A percentile compares a stretch with the other conserved stretches of the same genome.
Conservation (phyloP, 2,329 filamentous ascomycete species). For the Ilyonectria destructans region DNA sequence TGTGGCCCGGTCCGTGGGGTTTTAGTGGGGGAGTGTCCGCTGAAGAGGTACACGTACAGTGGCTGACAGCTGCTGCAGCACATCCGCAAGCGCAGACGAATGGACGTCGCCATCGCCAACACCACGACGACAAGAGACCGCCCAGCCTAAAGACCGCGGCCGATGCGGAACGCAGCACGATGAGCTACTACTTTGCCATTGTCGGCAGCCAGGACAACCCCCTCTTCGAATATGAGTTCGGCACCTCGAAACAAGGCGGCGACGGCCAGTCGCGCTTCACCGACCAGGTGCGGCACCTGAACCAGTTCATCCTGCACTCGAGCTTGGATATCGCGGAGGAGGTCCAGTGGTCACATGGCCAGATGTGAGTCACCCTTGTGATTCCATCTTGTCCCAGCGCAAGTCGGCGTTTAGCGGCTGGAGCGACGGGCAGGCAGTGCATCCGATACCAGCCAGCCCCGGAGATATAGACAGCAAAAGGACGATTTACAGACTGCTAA, state of each 20-base stretch:
- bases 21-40: constrained; percentile 16
- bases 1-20: constrained; percentile 39
- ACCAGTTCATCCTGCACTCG: constrained; percentile 97
- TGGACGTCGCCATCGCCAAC: constrained; percentile 21
- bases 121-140: constrained; percentile 1
- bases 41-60: constrained; percentile 16
- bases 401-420: background rate
- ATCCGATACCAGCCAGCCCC: background rate
- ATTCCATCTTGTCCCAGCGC: background rate
- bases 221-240: constrained; percentile 97
- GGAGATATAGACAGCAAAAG: constrained; percentile 5
- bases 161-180: constrained; percentile 62
- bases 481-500: constrained; percentile 20
- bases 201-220: constrained; percentile 96
- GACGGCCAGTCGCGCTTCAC: constrained; percentile 92
- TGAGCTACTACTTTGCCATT: constrained; percentile 99
- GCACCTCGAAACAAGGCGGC: constrained; percentile 94
- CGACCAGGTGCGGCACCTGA: constrained; percentile 91
- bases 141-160: constrained; percentile 19
- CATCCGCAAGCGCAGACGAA: constrained; percentile 11
- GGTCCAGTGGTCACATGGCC: constrained; percentile 90
- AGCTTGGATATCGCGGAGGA: constrained; percentile 96
- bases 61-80: constrained; percentile 8
- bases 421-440: background rate
- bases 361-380: constrained; percentile 73